Percentiles rank a stretch among this genome's conserved stretches.
phyloP scores from a whole-genome alignment of 495 filamentous ascomycete species.

The Penicillium egyptiacum region DNA sequence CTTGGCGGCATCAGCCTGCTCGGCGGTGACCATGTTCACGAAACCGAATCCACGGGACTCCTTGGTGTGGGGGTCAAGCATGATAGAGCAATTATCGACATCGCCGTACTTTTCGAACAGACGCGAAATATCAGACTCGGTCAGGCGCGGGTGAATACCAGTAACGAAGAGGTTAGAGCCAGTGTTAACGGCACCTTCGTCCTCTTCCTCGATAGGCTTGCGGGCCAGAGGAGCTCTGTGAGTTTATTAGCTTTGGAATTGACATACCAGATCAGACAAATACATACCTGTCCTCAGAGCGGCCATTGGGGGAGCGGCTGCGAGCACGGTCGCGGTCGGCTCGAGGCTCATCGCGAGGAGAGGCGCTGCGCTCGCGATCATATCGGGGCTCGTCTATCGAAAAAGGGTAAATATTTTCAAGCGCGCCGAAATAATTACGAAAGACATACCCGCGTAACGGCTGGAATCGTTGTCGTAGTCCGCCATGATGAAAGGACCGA shows the following conservation, averaged over 20 bases:
- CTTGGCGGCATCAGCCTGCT: conserved; percentile 94
- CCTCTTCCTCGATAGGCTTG: conserved; percentile 56
- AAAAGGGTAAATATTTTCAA: conserved; percentile 21
- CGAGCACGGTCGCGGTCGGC: conserved; percentile 72
- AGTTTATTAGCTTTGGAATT: background rate
- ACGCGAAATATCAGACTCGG: conserved; percentile 85
- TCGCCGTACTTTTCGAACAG: conserved; percentile 98
- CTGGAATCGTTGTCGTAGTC: conserved; percentile 87
- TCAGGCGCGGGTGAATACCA: conserved; percentile 92
- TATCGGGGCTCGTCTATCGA: conserved; percentile 76
- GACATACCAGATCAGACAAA: conserved; percentile 1
- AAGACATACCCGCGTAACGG: conserved; percentile 76
- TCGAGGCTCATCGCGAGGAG: conserved; percentile 74
- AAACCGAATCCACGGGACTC: conserved; percentile 99
- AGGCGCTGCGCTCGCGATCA: conserved; percentile 88
- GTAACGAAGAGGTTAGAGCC: conserved; percentile 99
- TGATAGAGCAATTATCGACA: conserved; percentile 99
- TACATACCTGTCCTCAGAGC: conserved; percentile 71
- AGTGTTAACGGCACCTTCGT: conserved; percentile 79
- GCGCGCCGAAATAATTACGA: background rate
- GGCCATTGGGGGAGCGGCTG: conserved; percentile 71
- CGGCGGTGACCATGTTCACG: conserved; percentile 94
- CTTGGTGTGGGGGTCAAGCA: conserved; percentile 96
- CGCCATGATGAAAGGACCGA: conserved; percentile 39
- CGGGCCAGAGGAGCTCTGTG: conserved; percentile 11